phyloP scores from a whole-genome alignment of 2,329 filamentous ascomycete species.

The Drechslera avenae region DNA sequence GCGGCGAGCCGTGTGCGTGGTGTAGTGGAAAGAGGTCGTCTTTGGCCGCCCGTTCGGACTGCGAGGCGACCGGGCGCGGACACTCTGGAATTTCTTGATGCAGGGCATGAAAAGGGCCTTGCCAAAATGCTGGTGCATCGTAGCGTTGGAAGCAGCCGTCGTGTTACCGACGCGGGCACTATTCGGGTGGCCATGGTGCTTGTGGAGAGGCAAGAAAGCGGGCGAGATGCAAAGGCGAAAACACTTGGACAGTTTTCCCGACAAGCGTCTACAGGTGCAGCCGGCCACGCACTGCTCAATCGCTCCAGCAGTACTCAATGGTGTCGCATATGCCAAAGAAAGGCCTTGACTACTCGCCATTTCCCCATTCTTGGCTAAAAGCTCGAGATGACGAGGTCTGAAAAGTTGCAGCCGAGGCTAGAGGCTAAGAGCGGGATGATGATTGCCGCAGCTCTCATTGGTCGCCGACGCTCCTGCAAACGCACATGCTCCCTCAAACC shows the following conservation, averaged over 20 bases:
- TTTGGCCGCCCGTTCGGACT: slow-evolving; percentile 45
- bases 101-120: slow-evolving; percentile 25
- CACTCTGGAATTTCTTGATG: slow-evolving; percentile 20
- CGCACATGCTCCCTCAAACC: not conserved
- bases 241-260: not conserved
- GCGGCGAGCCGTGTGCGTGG: slow-evolving; percentile 41
- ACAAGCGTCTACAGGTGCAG: not conserved
- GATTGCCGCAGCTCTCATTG: slow-evolving; percentile 31
- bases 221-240: not conserved
- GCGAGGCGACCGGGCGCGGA: slow-evolving; percentile 39
- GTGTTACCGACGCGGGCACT: slow-evolving; percentile 33
- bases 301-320: slow-evolving; percentile 5
- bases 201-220: slow-evolving; percentile 8
- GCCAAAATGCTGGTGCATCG: slow-evolving; percentile 24
- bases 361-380: slow-evolving; percentile 23
- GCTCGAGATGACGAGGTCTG: slow-evolving; percentile 27
- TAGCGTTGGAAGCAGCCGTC: slow-evolving; percentile 32
- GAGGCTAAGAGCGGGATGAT: slow-evolving; percentile 34
- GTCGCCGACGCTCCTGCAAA: not conserved
- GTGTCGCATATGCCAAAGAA: slow-evolving; percentile 14
- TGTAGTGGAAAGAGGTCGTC: slow-evolving; percentile 44
- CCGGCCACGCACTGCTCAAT: slow-evolving; percentile 2
- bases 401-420: slow-evolving; percentile 31
- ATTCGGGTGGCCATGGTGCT: slow-evolving; percentile 41
- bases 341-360: slow-evolving; percentile 8